Base-by-base conservation (phyloP, 164 flowering plant species). In the Tetrastigma voinierianum region DNA sequence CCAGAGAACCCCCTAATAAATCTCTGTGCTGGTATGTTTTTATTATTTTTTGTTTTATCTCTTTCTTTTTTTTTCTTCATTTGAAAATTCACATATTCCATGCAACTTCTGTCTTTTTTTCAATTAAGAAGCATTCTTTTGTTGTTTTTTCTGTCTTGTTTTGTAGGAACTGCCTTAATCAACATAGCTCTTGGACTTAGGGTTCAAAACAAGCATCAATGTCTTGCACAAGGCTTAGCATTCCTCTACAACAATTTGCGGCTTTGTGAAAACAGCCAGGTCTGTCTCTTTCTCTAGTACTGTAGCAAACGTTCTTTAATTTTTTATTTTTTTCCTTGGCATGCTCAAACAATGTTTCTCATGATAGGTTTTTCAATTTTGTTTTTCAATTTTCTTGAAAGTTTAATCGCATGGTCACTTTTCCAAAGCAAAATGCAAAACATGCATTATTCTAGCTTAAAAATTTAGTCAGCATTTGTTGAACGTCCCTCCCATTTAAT, bases 1-100 rank as follows among this genome's bases (percentile, higher is more conserved):
- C 97, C 98, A n/a, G 90, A 90, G 46, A 80, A 53, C 80, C 87
- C 97, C 48, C 77, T 94, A 73, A 81, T 90, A 74, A 94, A 91
- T 75, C 90, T 94, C 3, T 90, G 96, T 74, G 98, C 67, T 2
- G 97, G 97, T 88, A 83, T 40, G 83, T 1, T 46, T 14, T 53
- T 55, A 7, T 18, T 64, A 23, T 10, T 43, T 32, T 16, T 24
- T 3, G 3, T 19, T 64, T 8, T 20, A 4, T 11, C 4, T 47
- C 4, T 46, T 3, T 55, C 12, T 59, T 9, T 40, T 17, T 2
- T 46, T 17, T 14, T 1, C 14, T 19, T 20, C 12, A 2, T 20
- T 57, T 59, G 62, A 15, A 12, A 10, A 14, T 59, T 12, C 11
- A n/a, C 47, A 20, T 14, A 7, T 6, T 15, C 51, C 40, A 32